Evolutionary conservation across 2,329 filamentous ascomycete species (phyloP), one percentile per base, ranked within the genome.

Genomic region (Exophiala sp.): DNA sequence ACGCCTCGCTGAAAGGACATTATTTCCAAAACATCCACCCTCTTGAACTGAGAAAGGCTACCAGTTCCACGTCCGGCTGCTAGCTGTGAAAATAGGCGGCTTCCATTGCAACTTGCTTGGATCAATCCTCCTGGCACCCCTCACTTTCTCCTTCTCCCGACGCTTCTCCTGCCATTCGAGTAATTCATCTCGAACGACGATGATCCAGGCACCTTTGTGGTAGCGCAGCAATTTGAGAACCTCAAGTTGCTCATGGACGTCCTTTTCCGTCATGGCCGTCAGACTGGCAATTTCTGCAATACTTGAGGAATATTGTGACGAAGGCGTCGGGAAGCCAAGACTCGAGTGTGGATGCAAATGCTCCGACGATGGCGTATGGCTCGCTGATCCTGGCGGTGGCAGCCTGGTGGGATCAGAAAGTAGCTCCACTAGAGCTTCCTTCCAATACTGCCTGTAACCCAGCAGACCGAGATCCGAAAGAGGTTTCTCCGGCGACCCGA

Each of bases 381-480:
- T 55, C 11, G 60, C 58, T 18, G 51, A 52, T 11, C 60, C 61
- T 2, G 55, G 55, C 2, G 61, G 56, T 36, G 61, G 62, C 52
- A 64, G 75, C 57, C 87, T 85, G 56, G 85, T 85, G 46, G 80
- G 81, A 45, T 86, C 86, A 43, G 95, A 74, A n/a, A 99, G 78
- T 11, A 95, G 70, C 55, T 96, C 91, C 3, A 97, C 81, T 34
- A 99, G 89, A 45, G 90, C 91, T 70, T 99, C 94, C 29, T 91
- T 91, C 94, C 94, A 99, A 73, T 96, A 99, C 61, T 96, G 92
- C 46, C 94, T 85, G 71, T 99, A 99, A 64, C 92, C 91, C 24
- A 99, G 77, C 14, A 99, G 78, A 60, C 94, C 94, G 52, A 99
- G 71, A 79, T 99, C 94, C 34, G 89, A 95, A 1, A 99, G 82